These are phyloP conservation scores for Apiotrichum brassicae DNA, from an alignment of 1,284 basidiomycete species.

Conservation along the genomic window DNA sequence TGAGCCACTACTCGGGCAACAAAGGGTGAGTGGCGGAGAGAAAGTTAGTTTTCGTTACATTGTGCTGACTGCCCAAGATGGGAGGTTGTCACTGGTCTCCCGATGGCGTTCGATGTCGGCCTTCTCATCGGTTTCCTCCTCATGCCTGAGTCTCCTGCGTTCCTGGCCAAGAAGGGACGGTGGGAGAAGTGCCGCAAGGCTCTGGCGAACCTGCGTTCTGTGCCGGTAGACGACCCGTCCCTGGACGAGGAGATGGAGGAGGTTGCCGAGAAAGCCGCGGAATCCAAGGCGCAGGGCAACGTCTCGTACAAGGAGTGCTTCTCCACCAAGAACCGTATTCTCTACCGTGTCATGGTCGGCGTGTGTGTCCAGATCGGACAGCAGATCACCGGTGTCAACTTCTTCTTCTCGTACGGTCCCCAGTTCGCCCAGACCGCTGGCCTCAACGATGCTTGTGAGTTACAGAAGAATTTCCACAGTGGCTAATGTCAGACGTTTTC, in stretches of 20 bases:
- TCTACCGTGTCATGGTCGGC: conserved; percentile 32
- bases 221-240: conserved; percentile 39
- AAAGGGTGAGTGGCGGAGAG: conserved; percentile 10
- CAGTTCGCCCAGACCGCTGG: conserved; percentile 46
- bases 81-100: conserved; percentile 27
- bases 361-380: conserved; percentile 43
- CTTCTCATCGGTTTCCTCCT: conserved; percentile 46
- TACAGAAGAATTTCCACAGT: no score
- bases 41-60: no score
- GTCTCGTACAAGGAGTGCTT: conserved; percentile 45
- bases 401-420: conserved; percentile 43
- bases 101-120: conserved; percentile 38
- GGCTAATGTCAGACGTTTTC: conserved; percentile 37
- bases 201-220: conserved; percentile 44
- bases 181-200: conserved; percentile 44
- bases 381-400: conserved; percentile 47
- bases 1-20: conserved; percentile 29
- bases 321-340: conserved; percentile 45
- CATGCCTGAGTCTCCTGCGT: conserved; percentile 48
- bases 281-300: conserved; percentile 38
- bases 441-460: conserved; percentile 29
- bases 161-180: conserved; percentile 44
- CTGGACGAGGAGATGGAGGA: conserved; percentile 44
- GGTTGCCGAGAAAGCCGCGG: conserved; percentile 36
- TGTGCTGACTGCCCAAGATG: no score